Base-by-base conservation (phyloP, 345 rosid species). In the Anastatica hierochuntica region DNA sequence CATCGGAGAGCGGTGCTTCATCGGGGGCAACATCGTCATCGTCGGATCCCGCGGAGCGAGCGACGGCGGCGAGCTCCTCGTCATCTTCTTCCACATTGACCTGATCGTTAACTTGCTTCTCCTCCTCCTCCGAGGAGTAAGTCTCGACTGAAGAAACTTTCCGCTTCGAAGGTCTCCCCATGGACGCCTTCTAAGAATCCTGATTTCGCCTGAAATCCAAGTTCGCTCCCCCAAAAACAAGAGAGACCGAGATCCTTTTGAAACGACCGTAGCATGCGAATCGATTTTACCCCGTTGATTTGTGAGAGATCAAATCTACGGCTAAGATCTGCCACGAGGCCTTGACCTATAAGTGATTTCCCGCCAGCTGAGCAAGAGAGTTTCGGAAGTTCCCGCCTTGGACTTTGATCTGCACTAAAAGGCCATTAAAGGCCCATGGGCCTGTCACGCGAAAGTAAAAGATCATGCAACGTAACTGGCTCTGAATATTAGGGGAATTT, bases 1-100 rank as follows among this genome's bases (percentile, higher is more conserved):
- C 88, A 33, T 80, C 94, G 0, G 66, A 58, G 49, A 18, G 17
- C 4, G 31, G 52, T 1, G 63, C 23, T 23, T 33, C 56, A 14
- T 43, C 59, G n/a, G 58, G 43, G 17, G 60, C 70, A 2, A 14
- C 56, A 12, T 63, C 66, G 8, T 76, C 92, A 3, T 80, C 83
- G 4, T 68, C 79, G 42, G 95, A 83, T 27, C 62, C 86, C 9
- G 79, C 88, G 13, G 94, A 72, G 49, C 94, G 95, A 69, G 86
- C 94, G 14, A 85, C 97, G 47, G 95, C 90, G 69, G 85, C 86
- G 11, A 92, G 71, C 76, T 92, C 98, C 68, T 90, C 95, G 51
- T 87, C 96, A n/a, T 83, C 97, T 33, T 78, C 96, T 61, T 73
- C 70, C 70, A 74, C 65, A 53, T n/a, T n/a, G n/a, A 62, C 69